These are phyloP conservation scores for Saturnispora mendoncae DNA, from an alignment of 805 yeast genomes.

Conservation along the genomic window DNA sequence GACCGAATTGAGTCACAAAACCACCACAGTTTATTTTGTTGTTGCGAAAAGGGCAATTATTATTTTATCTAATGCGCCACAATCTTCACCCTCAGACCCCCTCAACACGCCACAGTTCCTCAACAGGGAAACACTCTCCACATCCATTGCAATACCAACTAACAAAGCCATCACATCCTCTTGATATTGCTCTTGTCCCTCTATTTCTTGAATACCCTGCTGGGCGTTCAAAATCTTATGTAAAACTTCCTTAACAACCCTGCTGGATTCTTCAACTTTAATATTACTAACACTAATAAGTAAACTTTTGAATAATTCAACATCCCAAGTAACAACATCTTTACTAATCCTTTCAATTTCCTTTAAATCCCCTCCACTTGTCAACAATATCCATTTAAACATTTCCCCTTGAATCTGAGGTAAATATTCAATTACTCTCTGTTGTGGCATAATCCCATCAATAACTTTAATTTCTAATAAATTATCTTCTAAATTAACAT, in stretches of 20 bases:
- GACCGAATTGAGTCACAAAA: constrained; percentile 1
- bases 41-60: too few relatives aligned
- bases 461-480: not conserved
- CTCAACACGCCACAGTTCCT: not conserved
- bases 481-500: not conserved
- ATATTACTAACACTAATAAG: too few relatives aligned
- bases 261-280: too few relatives aligned
- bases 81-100: too few relatives aligned
- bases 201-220: too few relatives aligned
- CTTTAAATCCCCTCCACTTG: not conserved
- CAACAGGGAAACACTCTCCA: not conserved
- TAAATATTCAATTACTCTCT: not conserved
- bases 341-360: not conserved
- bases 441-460: not conserved
- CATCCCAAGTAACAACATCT: not conserved
- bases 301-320: constrained; percentile 5
- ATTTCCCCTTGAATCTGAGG: constrained; percentile 2
- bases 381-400: constrained; percentile 6
- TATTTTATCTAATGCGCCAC: not conserved
- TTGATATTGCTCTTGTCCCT: not conserved
- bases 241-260: too few relatives aligned
- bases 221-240: too few relatives aligned
- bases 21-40: too few relatives aligned
- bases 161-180: not conserved
- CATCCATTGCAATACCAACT: not conserved